Percentiles rank a stretch among this genome's conserved stretches.
phyloP scores from a whole-genome alignment of 805 yeast species.

The Starmerella stigmatis region DNA sequence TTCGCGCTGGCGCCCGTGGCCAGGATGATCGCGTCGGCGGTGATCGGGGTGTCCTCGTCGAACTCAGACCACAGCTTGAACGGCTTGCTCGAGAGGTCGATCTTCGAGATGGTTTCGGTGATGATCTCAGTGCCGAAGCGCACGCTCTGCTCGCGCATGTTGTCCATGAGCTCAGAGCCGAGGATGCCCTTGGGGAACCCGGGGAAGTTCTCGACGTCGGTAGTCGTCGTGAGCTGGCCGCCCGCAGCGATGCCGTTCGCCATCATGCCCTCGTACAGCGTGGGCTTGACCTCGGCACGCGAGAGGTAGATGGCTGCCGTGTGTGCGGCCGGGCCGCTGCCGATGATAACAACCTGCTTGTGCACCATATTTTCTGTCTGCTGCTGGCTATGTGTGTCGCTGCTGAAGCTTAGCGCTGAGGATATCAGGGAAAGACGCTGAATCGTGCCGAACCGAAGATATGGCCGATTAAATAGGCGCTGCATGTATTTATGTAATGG shows the following conservation, averaged over 20 bases:
- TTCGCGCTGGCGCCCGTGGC: slow-evolving; percentile 99
- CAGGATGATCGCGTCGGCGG: slow-evolving; percentile 82
- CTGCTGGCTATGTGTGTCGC: background rate
- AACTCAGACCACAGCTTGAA: slow-evolving; percentile 96
- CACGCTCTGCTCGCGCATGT: slow-evolving; percentile 79
- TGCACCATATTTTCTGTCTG: slow-evolving; percentile 22
- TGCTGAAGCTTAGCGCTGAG: slow-evolving; percentile 14
- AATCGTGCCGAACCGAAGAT: slow-evolving; percentile 6
- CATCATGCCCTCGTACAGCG: slow-evolving; percentile 86
- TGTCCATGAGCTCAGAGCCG: slow-evolving; percentile 84
- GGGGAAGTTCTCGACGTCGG: slow-evolving; percentile 97
- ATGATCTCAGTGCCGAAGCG: slow-evolving; percentile 88
- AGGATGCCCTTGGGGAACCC: slow-evolving; percentile 92
- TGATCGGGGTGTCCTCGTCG: slow-evolving; percentile 76
- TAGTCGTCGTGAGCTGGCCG: slow-evolving; percentile 97
- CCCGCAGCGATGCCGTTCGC: slow-evolving; percentile 99
- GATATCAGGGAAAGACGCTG: slow-evolving; percentile 21
- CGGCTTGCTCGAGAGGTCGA: slow-evolving; percentile 78
- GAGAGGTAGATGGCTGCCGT: slow-evolving; percentile 96
- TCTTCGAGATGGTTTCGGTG: slow-evolving; percentile 90
- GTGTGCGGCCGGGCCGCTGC: slow-evolving; percentile 99
- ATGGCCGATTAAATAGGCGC: slow-evolving; percentile 9
- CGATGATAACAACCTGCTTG: slow-evolving; percentile 36
- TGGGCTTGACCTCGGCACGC: slow-evolving; percentile 92
- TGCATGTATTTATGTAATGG: slow-evolving; percentile 20